These are phyloP conservation scores for Chalara sp. DNA, from an alignment of 2,329 filamentous ascomycete species.

Conservation along the genomic window DNA sequence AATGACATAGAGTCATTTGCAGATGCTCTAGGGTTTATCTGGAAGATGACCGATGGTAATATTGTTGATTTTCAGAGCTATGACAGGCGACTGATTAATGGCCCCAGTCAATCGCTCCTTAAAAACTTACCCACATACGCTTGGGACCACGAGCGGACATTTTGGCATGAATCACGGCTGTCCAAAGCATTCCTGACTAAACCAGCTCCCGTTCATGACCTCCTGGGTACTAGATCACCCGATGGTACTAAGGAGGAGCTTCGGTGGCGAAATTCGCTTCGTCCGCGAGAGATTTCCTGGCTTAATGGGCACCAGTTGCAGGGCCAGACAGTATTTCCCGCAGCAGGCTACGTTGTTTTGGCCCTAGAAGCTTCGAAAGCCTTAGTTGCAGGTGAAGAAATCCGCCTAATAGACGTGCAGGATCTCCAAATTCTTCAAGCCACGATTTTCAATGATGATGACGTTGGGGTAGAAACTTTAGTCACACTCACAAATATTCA, in stretches of 20 bases:
- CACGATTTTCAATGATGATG: slow-evolving; percentile 12
- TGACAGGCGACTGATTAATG: background rate
- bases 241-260: too few species aligned
- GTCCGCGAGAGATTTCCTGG: slow-evolving; percentile 33
- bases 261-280: too few species aligned
- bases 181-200: too few species aligned
- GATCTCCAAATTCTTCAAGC: slow-evolving; percentile 12
- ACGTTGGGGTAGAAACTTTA: slow-evolving; percentile 12
- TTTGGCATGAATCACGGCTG: too few species aligned
- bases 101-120: slow-evolving; percentile 20
- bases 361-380: slow-evolving; percentile 35
- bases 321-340: slow-evolving; percentile 33
- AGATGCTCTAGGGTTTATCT: slow-evolving; percentile 16
- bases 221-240: too few species aligned
- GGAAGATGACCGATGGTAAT: slow-evolving; percentile 7
- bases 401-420: slow-evolving; percentile 21
- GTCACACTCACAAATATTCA: slow-evolving; percentile 5
- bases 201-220: too few species aligned
- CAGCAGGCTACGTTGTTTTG: slow-evolving; percentile 40
- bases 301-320: slow-evolving; percentile 36
- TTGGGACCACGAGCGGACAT: too few species aligned
- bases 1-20: slow-evolving; percentile 13
- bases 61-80: background rate
- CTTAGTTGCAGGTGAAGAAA: slow-evolving; percentile 7
- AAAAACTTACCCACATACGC: slow-evolving; percentile 2